Evolutionary conservation across 371 early-diverging fungal genomes (phyloP).

Genomic region (Mortierella sp.): DNA sequence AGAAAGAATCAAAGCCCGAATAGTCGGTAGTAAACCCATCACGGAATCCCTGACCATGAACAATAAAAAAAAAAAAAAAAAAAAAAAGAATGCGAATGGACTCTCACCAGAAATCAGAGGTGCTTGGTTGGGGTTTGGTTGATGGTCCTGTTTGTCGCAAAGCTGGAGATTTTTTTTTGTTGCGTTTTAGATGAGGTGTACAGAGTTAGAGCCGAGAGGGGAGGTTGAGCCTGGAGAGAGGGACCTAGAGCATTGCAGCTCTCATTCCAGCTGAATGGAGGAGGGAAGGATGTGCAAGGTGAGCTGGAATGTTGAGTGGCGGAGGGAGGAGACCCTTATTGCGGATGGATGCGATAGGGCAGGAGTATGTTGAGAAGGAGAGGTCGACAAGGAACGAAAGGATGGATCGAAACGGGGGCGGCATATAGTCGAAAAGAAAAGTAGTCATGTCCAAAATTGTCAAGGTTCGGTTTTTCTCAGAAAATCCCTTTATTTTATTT

Average conservation of each 20-base stretch:
- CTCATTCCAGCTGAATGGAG: not conserved
- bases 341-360: not conserved
- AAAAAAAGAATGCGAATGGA: not conserved
- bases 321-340: not conserved
- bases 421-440: not conserved
- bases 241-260: constrained; percentile 2
- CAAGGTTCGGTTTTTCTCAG: not conserved
- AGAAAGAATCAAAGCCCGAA: not conserved
- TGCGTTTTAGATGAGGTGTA: not conserved
- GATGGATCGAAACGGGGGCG: not conserved
- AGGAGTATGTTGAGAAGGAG: not conserved
- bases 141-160: not conserved
- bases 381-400: not conserved
- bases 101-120: not conserved
- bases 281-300: not conserved
- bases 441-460: not conserved
- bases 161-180: not conserved
- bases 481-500: not conserved
- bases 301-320: not conserved
- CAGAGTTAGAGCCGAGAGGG: not conserved
- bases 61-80: too few species aligned
- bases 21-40: constrained; percentile 1
- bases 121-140: not conserved
- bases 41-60: not conserved
- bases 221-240: not conserved